Evolutionary conservation across 2,329 filamentous ascomycete species (phyloP).

Genomic region (Aspergillus sp.): DNA sequence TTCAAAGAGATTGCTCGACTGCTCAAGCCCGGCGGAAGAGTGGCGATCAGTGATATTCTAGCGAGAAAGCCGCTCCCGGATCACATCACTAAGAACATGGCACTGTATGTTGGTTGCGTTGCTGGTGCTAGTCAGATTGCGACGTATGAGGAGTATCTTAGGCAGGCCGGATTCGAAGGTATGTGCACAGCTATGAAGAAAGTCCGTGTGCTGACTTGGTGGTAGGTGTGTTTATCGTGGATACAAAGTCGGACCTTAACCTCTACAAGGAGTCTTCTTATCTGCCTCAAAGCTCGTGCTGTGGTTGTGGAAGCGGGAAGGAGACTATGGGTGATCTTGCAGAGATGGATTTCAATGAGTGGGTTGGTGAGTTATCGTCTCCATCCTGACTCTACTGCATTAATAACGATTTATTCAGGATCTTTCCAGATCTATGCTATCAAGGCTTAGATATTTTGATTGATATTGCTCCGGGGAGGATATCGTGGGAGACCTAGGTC

Average conservation of each 20-base stretch:
- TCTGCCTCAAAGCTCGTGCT: constrained; percentile 19
- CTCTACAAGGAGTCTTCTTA: constrained; percentile 38
- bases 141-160: constrained; percentile 54
- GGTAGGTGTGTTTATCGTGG: constrained; percentile 45
- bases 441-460: constrained; percentile 31
- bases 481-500: no score
- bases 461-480: no score
- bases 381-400: neutral
- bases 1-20: constrained; percentile 60
- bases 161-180: constrained; percentile 52
- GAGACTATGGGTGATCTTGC: constrained; percentile 14
- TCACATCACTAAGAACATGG: constrained; percentile 48
- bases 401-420: constrained; percentile 26
- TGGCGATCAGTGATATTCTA: constrained; percentile 61
- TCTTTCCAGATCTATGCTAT: constrained; percentile 53
- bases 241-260: constrained; percentile 49
- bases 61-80: constrained; percentile 49
- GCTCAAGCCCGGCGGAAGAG: constrained; percentile 55
- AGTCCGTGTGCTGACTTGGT: neutral
- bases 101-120: constrained; percentile 60
- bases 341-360: constrained; percentile 49
- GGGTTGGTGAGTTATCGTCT: constrained; percentile 43
- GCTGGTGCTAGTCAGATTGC: constrained; percentile 53
- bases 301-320: constrained; percentile 6
- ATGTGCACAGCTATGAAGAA: constrained; percentile 7